Evolutionary conservation across 768 basidiomycete genomes (phyloP), one percentile per base, ranked within the genome.

Genomic region (Kwoniella sp.): DNA sequence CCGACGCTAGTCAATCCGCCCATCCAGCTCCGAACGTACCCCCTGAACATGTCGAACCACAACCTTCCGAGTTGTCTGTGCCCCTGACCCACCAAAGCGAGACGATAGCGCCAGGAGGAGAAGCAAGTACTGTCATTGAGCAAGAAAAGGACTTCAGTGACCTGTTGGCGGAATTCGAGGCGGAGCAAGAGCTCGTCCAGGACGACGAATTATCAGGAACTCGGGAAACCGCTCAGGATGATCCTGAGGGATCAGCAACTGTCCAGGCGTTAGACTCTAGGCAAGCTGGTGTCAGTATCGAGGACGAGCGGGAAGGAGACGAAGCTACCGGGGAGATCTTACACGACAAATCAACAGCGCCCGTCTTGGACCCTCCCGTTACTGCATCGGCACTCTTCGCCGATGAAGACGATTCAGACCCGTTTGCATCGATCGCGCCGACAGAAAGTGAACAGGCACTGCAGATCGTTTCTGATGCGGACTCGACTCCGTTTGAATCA

Each of bases 111-210:
- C n/a, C n/a, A n/a, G n/a, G n/a, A 5, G 15, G 11, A 43, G 41
- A 17, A 22, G 5, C 41, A 47, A n/a, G 23, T n/a, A 29, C 17
- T 33, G 5, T 22, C 46, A 25, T 1, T 14, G 25, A 14, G 1
- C 43, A 31, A 3, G 54, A 58, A 14, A 60, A 55, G 46, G 57
- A 62, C 31, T 67, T 60, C 26, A 59, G 50, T 28, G 56, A 56
- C 49, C 49, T 67, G n/a, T 40, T 67, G 27, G 62, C 59, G 9
- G 65, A 67, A 23, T 67, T 67, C 42, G 61, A 61, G 36, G 63
- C 42, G 9, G 54, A 53, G 27, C 46, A 46, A 12, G 43, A 50
- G 7, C 7, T 32, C 15, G 22, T 14, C 11, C 23, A 40, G 0
- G 19, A 53, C 7, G 31, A 20, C 20, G 27, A 22, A 12, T 19